Base-by-base conservation (phyloP, 1,284 basidiomycete genomes). In the Violaceomyces palustris region DNA sequence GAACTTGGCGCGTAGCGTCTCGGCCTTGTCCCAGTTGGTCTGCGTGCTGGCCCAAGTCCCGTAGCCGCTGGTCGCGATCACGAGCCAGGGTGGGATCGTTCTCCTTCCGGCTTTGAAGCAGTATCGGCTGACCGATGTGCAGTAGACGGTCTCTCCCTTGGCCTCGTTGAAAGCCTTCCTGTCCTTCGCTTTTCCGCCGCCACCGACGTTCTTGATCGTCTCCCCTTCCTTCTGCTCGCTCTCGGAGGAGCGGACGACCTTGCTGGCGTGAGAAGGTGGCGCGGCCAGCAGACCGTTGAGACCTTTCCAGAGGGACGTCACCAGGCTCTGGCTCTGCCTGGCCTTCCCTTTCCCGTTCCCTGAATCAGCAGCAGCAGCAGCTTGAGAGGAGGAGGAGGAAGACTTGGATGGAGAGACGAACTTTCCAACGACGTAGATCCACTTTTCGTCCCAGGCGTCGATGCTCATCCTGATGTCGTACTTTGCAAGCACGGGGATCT, bases 11-110 rank as follows among this genome's bases (percentile, higher is more conserved):
- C 61, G 57, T 22, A 64, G 40, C 30, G 37, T 35, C 27, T 64
- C 62, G 4, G 62, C 52, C 25, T 58, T 67, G 11, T 54, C 50
- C 60, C 63, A 67, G 42, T 67, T 67, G 23, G 44, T 24, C 8
- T 42, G 32, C 8, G 64, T 62, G 3, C 32, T 15, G 0, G 58
- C 40, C 4, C 26, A 45, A 15, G 46, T 52, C 6, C 63, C 63
- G 39, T 61, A 67, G 29, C 65, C 65, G 6, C 49, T 53, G 15
- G 62, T 64, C 5, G 60, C 62, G 26, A 67, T 35, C 17, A 55
- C 24, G 26, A 67, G 48, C 65, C 65, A 67, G 1, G 65, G 63
- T 10, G 65, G 65, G 31, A 67, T 64, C 27, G 65, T 67, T 11
- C 53, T 49, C 8, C 65, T 49, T 18, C 45, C 42, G 2, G 53